Percentiles rank a stretch among this genome's conserved stretches.
phyloP scores from a whole-genome alignment of 768 basidiomycete species.

The Collybiopsis luxurians region DNA sequence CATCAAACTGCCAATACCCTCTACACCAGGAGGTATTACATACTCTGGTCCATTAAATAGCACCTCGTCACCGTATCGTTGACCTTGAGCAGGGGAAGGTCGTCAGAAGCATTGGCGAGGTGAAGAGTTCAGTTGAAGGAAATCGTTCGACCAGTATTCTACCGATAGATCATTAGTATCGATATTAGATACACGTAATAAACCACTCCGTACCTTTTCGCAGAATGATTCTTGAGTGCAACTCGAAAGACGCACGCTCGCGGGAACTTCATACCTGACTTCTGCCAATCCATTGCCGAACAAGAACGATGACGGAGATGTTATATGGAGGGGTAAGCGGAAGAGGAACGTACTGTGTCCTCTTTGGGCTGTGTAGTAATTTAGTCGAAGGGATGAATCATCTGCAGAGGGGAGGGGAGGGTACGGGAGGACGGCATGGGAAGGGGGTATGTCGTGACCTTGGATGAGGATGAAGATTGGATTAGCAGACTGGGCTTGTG shows the following conservation, averaged over 20 bases:
- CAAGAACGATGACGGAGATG: conserved; percentile 67
- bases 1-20: conserved; percentile 77
- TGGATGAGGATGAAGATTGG: conserved; percentile 82
- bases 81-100: conserved; percentile 49
- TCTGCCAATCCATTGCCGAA: conserved; percentile 70
- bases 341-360: conserved; percentile 80
- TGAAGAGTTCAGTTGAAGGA: conserved; percentile 60
- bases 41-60: conserved; percentile 77
- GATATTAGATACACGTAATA: too few relatives aligned
- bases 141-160: conserved; percentile 71
- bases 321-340: conserved; percentile 64
- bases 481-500: conserved; percentile 77
- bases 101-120: conserved; percentile 41
- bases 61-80: conserved; percentile 69
- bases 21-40: conserved; percentile 65
- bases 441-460: conserved; percentile 78
- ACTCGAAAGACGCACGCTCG: conserved; percentile 68
- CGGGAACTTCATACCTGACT: conserved; percentile 71
- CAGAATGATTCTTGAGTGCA: conserved; percentile 83
- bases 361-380: conserved; percentile 71
- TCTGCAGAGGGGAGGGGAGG: conserved; percentile 54
- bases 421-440: conserved; percentile 74
- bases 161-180: too few relatives aligned
- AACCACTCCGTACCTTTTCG: too few relatives aligned
- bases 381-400: conserved; percentile 56